Conservation (phyloP, 768 basidiomycete genomes). For the Mycena olivaceomarginata region DNA sequence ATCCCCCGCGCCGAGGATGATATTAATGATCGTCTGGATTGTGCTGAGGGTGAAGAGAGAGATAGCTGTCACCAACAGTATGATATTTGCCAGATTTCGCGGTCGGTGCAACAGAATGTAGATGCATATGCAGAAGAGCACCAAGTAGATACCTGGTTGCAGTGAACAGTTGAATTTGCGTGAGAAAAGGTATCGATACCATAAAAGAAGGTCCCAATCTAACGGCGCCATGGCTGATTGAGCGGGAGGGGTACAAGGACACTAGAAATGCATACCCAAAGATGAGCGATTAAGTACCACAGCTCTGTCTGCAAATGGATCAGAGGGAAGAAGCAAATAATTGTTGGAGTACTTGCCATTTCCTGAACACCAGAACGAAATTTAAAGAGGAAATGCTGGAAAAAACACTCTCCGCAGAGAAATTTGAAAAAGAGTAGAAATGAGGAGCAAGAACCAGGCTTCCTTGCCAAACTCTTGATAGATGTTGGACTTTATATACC, state of each 20-base stretch:
- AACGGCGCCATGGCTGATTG: neutral
- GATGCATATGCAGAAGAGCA: slow-evolving; percentile 54
- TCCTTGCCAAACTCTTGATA: neutral
- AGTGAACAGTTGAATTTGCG: neutral
- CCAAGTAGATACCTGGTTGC: slow-evolving; percentile 51
- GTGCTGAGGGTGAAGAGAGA: slow-evolving; percentile 54
- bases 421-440: neutral
- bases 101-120: slow-evolving; percentile 49
- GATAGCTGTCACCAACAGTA: slow-evolving; percentile 51
- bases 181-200: neutral
- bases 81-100: slow-evolving; percentile 46
- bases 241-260: neutral
- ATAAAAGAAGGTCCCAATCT: slow-evolving; percentile 32
- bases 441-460: slow-evolving; percentile 32
- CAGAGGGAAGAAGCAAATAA: neutral
- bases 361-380: neutral
- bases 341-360: slow-evolving; percentile 1
- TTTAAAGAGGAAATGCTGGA: neutral
- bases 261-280: slow-evolving; percentile 14
- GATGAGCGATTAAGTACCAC: slow-evolving; percentile 14
- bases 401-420: neutral
- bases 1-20: slow-evolving; percentile 53
- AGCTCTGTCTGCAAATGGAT: neutral
- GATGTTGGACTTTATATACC: slow-evolving; percentile 8
- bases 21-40: slow-evolving; percentile 54